Evolutionary conservation across 139 green algal genomes (phyloP).

Genomic region (Chlorella sp.): DNA sequence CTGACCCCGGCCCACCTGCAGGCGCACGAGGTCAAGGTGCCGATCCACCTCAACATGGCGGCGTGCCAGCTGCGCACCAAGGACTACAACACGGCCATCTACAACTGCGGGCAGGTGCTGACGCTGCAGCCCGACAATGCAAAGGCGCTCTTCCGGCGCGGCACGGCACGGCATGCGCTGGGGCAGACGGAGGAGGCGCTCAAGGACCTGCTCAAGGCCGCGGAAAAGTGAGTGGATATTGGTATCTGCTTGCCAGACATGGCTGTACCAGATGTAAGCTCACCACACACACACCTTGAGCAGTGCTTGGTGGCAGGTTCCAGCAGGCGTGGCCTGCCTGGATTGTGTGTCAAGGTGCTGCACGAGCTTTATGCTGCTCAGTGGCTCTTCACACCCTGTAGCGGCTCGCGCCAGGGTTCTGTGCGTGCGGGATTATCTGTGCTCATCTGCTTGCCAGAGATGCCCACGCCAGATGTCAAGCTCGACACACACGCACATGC

Average conservation of each 20-base stretch:
- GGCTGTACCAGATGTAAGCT: background rate
- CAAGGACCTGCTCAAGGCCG: constrained; percentile 49
- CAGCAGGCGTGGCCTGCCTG: background rate
- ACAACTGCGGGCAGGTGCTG: constrained; percentile 49
- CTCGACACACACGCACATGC: no score
- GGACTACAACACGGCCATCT: constrained; percentile 46
- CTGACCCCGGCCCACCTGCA: constrained; percentile 1
- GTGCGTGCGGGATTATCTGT: no score
- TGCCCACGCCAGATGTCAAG: no score
- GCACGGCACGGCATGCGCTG: constrained; percentile 39
- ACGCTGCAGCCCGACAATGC: constrained; percentile 28
- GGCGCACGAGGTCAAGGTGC: constrained; percentile 38
- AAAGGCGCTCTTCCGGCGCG: constrained; percentile 75
- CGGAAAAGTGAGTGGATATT: constrained; percentile 23
- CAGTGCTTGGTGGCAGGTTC: background rate
- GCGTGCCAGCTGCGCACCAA: constrained; percentile 48
- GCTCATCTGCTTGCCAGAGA: no score
- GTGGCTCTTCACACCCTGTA: background rate
- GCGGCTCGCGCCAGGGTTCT: background rate
- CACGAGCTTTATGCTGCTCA: background rate
- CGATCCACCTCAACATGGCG: constrained; percentile 35
- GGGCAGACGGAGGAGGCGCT: constrained; percentile 52
- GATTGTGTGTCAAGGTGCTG: background rate
- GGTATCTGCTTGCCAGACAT: background rate
- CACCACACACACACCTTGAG: background rate